phyloP scores from a whole-genome alignment of 2,329 filamentous ascomycete genomes.

The Pseudovirgaria hyperparasitica region DNA sequence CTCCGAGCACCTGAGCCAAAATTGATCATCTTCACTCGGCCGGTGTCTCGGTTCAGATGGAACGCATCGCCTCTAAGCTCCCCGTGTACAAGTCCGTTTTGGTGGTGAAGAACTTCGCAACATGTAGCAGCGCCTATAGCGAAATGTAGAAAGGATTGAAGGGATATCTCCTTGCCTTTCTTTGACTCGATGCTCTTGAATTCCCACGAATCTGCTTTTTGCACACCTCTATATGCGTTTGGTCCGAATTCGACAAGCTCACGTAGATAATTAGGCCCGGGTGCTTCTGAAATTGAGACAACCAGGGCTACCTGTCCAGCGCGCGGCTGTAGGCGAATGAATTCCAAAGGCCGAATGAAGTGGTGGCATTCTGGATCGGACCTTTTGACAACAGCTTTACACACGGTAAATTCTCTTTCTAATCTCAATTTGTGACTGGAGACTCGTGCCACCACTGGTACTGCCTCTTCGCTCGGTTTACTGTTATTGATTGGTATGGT shows the following conservation, averaged over 20 bases:
- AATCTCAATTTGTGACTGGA: slow-evolving; percentile 73
- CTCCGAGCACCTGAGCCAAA: slow-evolving; percentile 78
- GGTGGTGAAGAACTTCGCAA: slow-evolving; percentile 82
- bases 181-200: slow-evolving; percentile 6
- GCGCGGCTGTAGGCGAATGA: slow-evolving; percentile 56
- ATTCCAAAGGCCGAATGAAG: slow-evolving; percentile 68
- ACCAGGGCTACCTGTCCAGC: slow-evolving; percentile 56
- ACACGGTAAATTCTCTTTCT: slow-evolving; percentile 77
- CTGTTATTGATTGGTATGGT: slow-evolving; percentile 1
- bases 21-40: slow-evolving; percentile 64
- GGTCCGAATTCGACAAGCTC: slow-evolving; percentile 67
- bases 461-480: too few relatives aligned
- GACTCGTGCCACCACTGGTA: slow-evolving; percentile 63
- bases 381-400: slow-evolving; percentile 56
- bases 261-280: slow-evolving; percentile 59
- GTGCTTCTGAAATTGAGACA: slow-evolving; percentile 69
- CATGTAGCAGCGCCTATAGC: slow-evolving; percentile 80
- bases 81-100: slow-evolving; percentile 74
- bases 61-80: slow-evolving; percentile 87
- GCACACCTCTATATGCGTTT: slow-evolving; percentile 25
- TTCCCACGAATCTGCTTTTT: slow-evolving; percentile 9
- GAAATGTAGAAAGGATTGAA: slow-evolving; percentile 76
- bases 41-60: slow-evolving; percentile 62
- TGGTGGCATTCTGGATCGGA: slow-evolving; percentile 63
- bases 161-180: slow-evolving; percentile 45